These are phyloP conservation scores for Lactarius quietus DNA, from an alignment of 768 basidiomycete genomes.

Conservation along the genomic window DNA sequence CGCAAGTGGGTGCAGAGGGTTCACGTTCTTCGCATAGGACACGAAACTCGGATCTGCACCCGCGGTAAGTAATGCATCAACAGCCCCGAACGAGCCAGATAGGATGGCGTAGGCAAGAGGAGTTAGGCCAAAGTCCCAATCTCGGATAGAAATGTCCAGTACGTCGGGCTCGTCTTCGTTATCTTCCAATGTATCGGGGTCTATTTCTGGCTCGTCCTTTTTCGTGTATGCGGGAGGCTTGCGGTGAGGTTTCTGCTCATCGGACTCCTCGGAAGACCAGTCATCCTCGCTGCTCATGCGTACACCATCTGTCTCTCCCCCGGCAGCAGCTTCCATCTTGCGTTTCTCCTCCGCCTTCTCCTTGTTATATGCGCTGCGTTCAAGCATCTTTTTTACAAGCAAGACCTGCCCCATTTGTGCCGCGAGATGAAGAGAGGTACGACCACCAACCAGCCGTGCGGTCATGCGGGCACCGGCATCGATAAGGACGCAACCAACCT, in stretches of 20 bases:
- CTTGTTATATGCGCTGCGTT: conserved; percentile 40
- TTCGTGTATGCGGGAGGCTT: conserved; percentile 30
- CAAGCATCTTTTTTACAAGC: conserved; percentile 49
- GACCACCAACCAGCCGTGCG: conserved; percentile 53
- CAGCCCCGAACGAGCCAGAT: conserved; percentile 41
- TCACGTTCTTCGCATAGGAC: conserved; percentile 31
- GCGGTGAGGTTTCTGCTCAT: conserved; percentile 21
- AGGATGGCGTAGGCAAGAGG: conserved; percentile 51
- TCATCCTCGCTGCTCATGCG: conserved; percentile 28
- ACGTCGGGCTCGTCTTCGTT: conserved; percentile 49
- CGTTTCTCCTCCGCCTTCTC: conserved; percentile 28
- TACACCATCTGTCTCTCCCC: conserved; percentile 18
- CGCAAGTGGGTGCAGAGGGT: conserved; percentile 31
- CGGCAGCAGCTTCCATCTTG: conserved; percentile 20
- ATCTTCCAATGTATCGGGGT: conserved; percentile 46
- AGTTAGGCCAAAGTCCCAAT: conserved; percentile 58
- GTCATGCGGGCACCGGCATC: conserved; percentile 55
- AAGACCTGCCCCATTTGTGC: conserved; percentile 43
- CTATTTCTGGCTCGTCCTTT: conserved; percentile 28
- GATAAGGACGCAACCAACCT: conserved; percentile 49
- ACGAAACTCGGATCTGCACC: conserved; percentile 46
- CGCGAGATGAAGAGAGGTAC: conserved; percentile 54
- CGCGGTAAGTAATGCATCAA: conserved; percentile 45
- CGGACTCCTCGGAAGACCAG: conserved; percentile 23
- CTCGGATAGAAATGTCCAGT: conserved; percentile 48